phyloP scores from a whole-genome alignment of 352 stramenopile species.

The Phytophthora megakarya region DNA sequence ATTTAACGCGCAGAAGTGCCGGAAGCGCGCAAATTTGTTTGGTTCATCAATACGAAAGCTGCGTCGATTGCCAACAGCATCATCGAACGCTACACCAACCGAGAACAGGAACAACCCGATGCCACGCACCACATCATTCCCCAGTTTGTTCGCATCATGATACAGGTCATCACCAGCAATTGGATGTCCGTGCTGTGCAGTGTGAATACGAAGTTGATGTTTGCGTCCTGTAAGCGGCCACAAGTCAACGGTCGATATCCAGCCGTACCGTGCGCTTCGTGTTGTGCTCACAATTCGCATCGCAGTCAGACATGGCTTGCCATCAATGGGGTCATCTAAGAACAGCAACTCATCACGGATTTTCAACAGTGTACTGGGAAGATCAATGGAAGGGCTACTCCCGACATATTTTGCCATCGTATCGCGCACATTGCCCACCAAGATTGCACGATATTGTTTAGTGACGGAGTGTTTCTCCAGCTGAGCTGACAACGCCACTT shows the following conservation, averaged over 20 bases:
- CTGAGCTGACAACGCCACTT: slow-evolving; percentile 49
- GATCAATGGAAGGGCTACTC: not conserved
- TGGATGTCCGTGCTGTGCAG: slow-evolving; percentile 55
- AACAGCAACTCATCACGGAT: slow-evolving; percentile 32
- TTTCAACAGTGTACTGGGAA: slow-evolving; percentile 22
- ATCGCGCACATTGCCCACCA: slow-evolving; percentile 38
- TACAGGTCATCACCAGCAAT: slow-evolving; percentile 76
- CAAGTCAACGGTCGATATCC: slow-evolving; percentile 67
- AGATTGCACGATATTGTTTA: slow-evolving; percentile 64
- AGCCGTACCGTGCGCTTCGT: slow-evolving; percentile 52
- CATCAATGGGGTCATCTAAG: slow-evolving; percentile 33
- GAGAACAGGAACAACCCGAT: slow-evolving; percentile 61
- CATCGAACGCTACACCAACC: slow-evolving; percentile 46
- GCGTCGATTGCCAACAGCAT: slow-evolving; percentile 42
- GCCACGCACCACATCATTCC: slow-evolving; percentile 40
- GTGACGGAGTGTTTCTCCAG: slow-evolving; percentile 49
- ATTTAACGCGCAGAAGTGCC: slow-evolving; percentile 65
- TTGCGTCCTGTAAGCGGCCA: slow-evolving; percentile 72
- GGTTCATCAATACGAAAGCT: slow-evolving; percentile 57
- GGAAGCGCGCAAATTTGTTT: slow-evolving; percentile 64
- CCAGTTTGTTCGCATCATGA: slow-evolving; percentile 25
- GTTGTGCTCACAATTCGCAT: slow-evolving; percentile 42
- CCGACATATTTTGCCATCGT: not conserved
- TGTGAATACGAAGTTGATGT: slow-evolving; percentile 76
- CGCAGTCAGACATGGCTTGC: slow-evolving; percentile 35